Evolutionary conservation across 192 early-diverging fungal species (phyloP), one percentile per base, ranked within the genome.

Genomic region (Phlyctochytrium bullatum): DNA sequence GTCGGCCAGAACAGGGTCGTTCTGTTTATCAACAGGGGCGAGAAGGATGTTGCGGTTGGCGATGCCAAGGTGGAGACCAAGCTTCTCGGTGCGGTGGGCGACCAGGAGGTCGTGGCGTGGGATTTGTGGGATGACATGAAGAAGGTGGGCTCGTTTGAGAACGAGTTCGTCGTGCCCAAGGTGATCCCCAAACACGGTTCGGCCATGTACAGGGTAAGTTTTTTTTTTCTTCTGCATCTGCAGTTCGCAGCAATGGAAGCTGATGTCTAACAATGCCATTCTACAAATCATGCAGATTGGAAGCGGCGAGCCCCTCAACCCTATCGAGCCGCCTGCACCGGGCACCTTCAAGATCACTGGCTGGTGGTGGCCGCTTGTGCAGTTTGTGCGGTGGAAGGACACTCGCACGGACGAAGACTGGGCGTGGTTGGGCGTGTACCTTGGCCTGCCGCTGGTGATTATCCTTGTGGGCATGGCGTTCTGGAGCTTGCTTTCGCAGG

Each of bases 121-220:
- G 75, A 77, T 34, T 27, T 77, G 2, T 77, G 65, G 64, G n/a
- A n/a, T n/a, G n/a, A n/a, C n/a, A n/a, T n/a, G n/a, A 16, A 27
- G 29, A 33, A 71, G 27, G 52, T 74, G 12, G 71, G 75, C 17
- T 54, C 35, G 28, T 62, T 68, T 64, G 60, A 67, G 66, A 33
- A 69, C 25, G 51, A 35, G 31, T 27, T 67, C 27, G 25, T 6
- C 27, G 10, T 57, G 4, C 10, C 10, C 4, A 27, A 57, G 20
- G 40, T 20, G 6, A 47, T 47, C 20, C 40, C 40, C 40, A 47
- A 47, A 20, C 40, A 47, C 40, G 40, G 40, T 47, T 47, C 40
- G 6, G 40, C 40, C 6, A 47, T 47, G 10, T 47, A 14, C 20
- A 47, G 40, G 40, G 40, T 47, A 47, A 14, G 10, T 47, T 20